Base-by-base conservation (phyloP, 2,329 filamentous ascomycete species). In the Cladosporium sp. region DNA sequence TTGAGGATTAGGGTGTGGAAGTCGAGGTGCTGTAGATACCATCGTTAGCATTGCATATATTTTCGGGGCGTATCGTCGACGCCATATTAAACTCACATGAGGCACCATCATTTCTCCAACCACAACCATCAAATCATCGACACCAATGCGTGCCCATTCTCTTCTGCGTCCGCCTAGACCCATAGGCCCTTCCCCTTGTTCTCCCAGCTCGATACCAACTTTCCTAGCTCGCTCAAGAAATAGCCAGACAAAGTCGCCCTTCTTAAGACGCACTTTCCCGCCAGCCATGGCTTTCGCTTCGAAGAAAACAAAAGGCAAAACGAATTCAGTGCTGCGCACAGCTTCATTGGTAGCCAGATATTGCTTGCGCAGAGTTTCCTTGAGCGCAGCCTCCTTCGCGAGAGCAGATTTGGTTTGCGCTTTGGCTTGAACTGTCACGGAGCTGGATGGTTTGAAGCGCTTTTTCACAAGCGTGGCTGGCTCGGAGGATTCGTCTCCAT, bases 1-100 rank as follows among this genome's bases (percentile, higher is more conserved):
- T 97, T 97, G 73, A 96, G 88, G 71, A 97, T 86, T 76, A 99
- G 97, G 76, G 93, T 94, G 73, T 97, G 94, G 72, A 99, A 92
- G 65, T 97, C 93, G 71, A 95, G 97, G 74, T 99, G 94, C 91
- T 97, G 70, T 40, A 22, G 38, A 55, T 22, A 40, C 11, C 12
- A 28, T 20, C 3, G 54, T 72, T 59, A 72, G 64, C 42, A n/a
- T 36, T 40, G 17, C n/a, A 55, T 3, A 38, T 37, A 17, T 45
- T 40, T 58, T 30, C 14, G 38, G 17, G 55, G 9, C 15, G 7
- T 30, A 14, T 22, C 22, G n/a, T 47, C 15, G 14, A 45, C 5
- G 14, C 42, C 42, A 12, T 15, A 20, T 25, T 20, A 19, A 25
- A 85, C 89, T 80, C 78, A 96, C 92, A 80, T 96, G 94, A 60